These are phyloP conservation scores for Xylaria telfairii DNA, from an alignment of 495 filamentous ascomycete genomes.

Conservation along the genomic window DNA sequence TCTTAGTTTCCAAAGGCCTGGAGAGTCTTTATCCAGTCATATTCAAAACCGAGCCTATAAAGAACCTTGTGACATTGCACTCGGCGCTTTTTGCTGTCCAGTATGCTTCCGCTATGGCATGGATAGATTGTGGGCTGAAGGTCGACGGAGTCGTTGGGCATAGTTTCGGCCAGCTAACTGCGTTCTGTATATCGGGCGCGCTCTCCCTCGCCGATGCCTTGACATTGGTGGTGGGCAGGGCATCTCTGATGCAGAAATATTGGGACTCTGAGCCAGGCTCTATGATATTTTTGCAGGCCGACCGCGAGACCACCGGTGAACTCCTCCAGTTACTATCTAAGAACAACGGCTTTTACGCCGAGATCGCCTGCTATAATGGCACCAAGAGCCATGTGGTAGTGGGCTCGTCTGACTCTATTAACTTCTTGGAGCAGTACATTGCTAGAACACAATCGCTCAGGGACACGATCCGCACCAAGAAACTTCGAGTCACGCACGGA, in stretches of 20 bases:
- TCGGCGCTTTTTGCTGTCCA: conserved; percentile 54
- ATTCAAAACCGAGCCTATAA: conserved; percentile 47
- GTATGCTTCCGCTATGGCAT: conserved; percentile 54
- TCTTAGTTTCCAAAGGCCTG: conserved; percentile 37
- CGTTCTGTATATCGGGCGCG: conserved; percentile 40
- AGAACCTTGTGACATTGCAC: conserved; percentile 53
- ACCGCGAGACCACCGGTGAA: conserved; percentile 24
- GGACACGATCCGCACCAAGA: conserved; percentile 30
- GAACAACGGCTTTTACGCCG: conserved; percentile 25
- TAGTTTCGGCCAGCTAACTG: conserved; percentile 61
- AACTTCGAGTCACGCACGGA: conserved; percentile 48
- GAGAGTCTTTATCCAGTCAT: conserved; percentile 55
- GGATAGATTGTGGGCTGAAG: conserved; percentile 57
- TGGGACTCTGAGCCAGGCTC: conserved; percentile 57
- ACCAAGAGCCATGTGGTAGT: conserved; percentile 42
- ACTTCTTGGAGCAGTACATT: conserved; percentile 21
- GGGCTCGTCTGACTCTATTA: conserved; percentile 35
- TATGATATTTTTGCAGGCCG: conserved; percentile 52
- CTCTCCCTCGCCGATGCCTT: conserved; percentile 40
- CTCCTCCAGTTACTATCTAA: conserved; percentile 19
- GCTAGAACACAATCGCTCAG: conserved; percentile 10
- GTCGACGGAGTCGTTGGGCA: conserved; percentile 54
- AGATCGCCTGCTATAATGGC: conserved; percentile 52
- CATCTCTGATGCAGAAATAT: conserved; percentile 47
- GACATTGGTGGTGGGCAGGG: conserved; percentile 50